Base-by-base conservation (phyloP, 1,284 basidiomycete species). In the Apiotrichum montevideense region DNA sequence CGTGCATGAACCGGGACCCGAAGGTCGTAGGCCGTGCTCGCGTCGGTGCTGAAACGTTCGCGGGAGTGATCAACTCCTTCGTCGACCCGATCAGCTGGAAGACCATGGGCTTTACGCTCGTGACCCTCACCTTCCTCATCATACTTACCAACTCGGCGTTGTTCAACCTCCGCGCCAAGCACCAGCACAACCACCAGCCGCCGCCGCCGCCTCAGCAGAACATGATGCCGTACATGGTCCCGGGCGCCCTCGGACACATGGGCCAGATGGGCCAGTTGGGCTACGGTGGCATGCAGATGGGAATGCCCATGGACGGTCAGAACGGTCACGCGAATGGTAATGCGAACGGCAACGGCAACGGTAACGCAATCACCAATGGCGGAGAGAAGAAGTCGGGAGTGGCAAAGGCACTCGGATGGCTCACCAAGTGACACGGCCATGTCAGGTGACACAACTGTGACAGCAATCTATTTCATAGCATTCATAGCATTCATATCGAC, bases 41-140 rank as follows among this genome's bases (percentile, higher is more conserved):
- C 63, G 88, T 98, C 64, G 87, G 88, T 46, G 93, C 95, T 53
- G 92, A 98, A 79, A 86, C 95, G 49, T 87, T 98, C 73, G 95
- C 91, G 49, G 94, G 96, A 67, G 89, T 97, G 41, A 85, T 97
- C 66, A 96, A 98, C 74, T 86, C 90, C 6, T 98, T 98, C 72
- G 89, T 98, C 35, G 95, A 98, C 71, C 87, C 89, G 45, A 94
- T 98, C 72, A 93, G 87, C 74, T 97, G 92, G 90, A 96, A 95
- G 79, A 94, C 91, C 14, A 80, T 98, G 79, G 90, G 89, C 63
- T 92, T 92, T 77, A 85, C 86, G 11, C 73, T 92, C 67, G 84
- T 85, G 59, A 90, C 88, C 35, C 77, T 92, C 51, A 81, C 85
- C 14, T 90, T 90, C 75, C 71, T 91, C 61, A 88, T 89, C 34